Conservation (phyloP, 805 yeast species). For the Lachancea thermotolerans region DNA sequence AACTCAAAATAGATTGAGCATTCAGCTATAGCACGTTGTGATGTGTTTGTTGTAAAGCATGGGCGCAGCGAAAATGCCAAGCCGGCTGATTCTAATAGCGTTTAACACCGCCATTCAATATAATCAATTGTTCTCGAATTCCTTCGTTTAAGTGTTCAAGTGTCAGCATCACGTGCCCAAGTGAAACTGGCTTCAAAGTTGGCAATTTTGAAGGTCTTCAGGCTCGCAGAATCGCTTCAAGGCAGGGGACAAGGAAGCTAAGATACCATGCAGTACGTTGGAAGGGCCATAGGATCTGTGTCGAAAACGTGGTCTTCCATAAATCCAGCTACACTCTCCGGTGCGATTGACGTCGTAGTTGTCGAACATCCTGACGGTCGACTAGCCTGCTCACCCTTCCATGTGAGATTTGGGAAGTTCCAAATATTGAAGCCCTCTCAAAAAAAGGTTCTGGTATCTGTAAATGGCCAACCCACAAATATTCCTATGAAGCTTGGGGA, state of each 20-base stretch:
- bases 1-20: too few relatives aligned
- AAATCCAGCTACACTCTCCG: constrained; percentile 92
- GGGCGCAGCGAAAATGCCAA: too few relatives aligned
- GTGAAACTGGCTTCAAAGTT: background rate
- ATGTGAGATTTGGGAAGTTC: constrained; percentile 91
- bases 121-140: too few relatives aligned
- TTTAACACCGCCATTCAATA: too few relatives aligned
- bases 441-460: constrained; percentile 83
- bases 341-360: constrained; percentile 95
- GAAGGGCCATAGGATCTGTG: constrained; percentile 89
- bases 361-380: constrained; percentile 79
- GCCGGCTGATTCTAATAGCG: too few relatives aligned
- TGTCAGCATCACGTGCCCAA: background rate
- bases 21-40: too few relatives aligned
- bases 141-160: background rate
- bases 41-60: background rate
- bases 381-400: constrained; percentile 90
- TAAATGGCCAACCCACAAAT: constrained; percentile 74
- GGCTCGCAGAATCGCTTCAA: too few relatives aligned
- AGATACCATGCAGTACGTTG: constrained; percentile 81
- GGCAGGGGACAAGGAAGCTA: too few relatives aligned
- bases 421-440: constrained; percentile 90
- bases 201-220: too few relatives aligned
- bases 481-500: constrained; percentile 96
- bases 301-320: constrained; percentile 96